Conservation (phyloP, 257 asterid genomes). For the Anisodus tanguticus region DNA sequence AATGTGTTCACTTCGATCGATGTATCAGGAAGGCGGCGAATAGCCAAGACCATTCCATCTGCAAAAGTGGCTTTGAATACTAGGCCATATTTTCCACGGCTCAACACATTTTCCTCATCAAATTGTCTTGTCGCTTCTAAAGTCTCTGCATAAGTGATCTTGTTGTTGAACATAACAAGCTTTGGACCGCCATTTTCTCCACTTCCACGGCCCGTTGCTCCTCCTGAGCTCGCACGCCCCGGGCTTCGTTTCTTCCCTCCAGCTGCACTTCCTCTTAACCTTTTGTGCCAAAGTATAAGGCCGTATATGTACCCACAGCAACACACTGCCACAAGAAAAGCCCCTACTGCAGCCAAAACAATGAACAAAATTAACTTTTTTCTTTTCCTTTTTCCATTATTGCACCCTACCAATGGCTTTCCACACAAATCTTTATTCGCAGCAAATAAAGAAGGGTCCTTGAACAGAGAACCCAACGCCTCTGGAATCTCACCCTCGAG, state of each 20-base stretch:
- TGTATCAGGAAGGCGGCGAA: slow-evolving; percentile 60
- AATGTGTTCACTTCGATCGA: slow-evolving; percentile 55
- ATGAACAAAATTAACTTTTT: slow-evolving; percentile 63
- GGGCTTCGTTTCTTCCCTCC: slow-evolving; percentile 86
- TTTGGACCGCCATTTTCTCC: slow-evolving; percentile 76
- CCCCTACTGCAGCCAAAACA: slow-evolving; percentile 62
- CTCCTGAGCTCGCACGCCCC: slow-evolving; percentile 54
- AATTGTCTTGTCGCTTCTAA: slow-evolving; percentile 70
- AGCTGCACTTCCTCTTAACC: slow-evolving; percentile 48
- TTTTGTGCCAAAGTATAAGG: slow-evolving; percentile 72
- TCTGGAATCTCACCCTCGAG: slow-evolving; percentile 80
- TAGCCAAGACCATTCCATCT: slow-evolving; percentile 77
- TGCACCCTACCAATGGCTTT: slow-evolving; percentile 58
- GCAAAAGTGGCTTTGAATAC: slow-evolving; percentile 68
- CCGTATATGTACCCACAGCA: slow-evolving; percentile 69
- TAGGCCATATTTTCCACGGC: slow-evolving; percentile 62
- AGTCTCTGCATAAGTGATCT: slow-evolving; percentile 69
- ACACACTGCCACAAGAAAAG: slow-evolving; percentile 55
- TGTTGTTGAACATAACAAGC: slow-evolving; percentile 72
- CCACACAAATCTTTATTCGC: slow-evolving; percentile 70
- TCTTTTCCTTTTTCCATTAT: slow-evolving; percentile 45
- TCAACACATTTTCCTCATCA: slow-evolving; percentile 71
- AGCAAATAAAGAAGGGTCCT: slow-evolving; percentile 57
- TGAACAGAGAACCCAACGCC: slow-evolving; percentile 59
- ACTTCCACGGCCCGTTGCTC: slow-evolving; percentile 68